Base-by-base conservation (phyloP, 75 land plant species). In the Azolla pinnata region DNA sequence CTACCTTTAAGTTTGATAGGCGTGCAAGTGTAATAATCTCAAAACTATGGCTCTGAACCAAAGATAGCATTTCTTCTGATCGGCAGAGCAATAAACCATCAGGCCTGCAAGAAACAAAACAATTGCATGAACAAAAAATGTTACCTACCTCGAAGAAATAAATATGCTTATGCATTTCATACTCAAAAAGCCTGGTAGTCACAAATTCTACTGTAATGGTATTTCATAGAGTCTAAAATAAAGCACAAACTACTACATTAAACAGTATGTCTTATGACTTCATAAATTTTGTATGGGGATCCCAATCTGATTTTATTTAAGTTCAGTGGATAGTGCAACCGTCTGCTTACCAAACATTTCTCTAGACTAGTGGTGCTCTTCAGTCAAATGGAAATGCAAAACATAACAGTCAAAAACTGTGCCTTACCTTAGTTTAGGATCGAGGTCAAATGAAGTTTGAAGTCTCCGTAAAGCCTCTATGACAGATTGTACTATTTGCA, bases 21-120 rank as follows among this genome's bases (percentile, higher is more conserved):
- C 65, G 51, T 29, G 83, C 79, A 59, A 92, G 82, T 7, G 97
- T 92, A 5, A 65, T 46, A 64, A 92, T 88, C 57, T 84, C 86
- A 29, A 70, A 35, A 10, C 76, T 51, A 23, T 61, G 65, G 21
- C 45, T 72, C 24, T 30, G 47, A 14, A 88, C 67, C 20, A 76
- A 63, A 2, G 48, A 38, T 14, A 61, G 55, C 8, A 70, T 49
- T 31, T 55, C 77, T 54, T 61, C 56, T 14, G 56, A 58, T 35
- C 67, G 75, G 66, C 86, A 77, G 44, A 75, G 73, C 10, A 74
- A 79, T 67, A 63, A 85, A 27, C 75, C 80, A 40, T 75, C 75
- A 29, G 76, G 80, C 71, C 89, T 90, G 81, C 21, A 18, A 46
- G 14, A 38, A 38, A 38, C 14, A 38, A 38, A 38, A 3, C 5